phyloP scores from a whole-genome alignment of 106 monocot species.

The Xerophyta viscosa region DNA sequence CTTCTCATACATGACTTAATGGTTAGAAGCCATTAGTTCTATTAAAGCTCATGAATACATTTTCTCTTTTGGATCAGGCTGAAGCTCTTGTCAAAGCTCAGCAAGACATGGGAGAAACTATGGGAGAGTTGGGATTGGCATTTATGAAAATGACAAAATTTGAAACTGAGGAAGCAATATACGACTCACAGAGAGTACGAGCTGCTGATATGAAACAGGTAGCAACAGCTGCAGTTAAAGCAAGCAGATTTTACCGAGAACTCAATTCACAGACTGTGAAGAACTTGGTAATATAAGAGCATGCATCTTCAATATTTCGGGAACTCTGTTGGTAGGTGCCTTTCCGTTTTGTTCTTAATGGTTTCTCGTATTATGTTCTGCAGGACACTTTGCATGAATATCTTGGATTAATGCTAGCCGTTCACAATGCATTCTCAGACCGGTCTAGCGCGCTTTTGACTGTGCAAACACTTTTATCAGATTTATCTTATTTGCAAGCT shows the following conservation, averaged over 20 bases:
- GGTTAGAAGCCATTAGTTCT: too few relatives aligned
- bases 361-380: neutral
- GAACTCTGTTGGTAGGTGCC: neutral
- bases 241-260: constrained; percentile 84
- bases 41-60: too few relatives aligned
- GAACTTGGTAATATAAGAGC: constrained; percentile 52
- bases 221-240: constrained; percentile 90
- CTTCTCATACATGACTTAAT: too few relatives aligned
- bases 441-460: constrained; percentile 71
- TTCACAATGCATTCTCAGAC: constrained; percentile 75
- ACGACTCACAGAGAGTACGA: constrained; percentile 61
- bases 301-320: neutral
- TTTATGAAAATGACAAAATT: constrained; percentile 85
- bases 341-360: neutral
- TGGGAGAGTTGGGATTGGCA: constrained; percentile 86
- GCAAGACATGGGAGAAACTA: constrained; percentile 80
- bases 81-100: constrained; percentile 89
- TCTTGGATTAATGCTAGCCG: constrained; percentile 79
- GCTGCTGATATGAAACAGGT: constrained; percentile 59
- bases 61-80: constrained; percentile 42
- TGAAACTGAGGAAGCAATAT: constrained; percentile 63
- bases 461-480: constrained; percentile 69
- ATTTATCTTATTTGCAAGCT: constrained; percentile 65
- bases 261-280: constrained; percentile 79
- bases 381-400: constrained; percentile 91